A percentile compares a stretch with the other conserved stretches of the same genome.
phyloP scores from a whole-genome alignment of 2,329 filamentous ascomycete species.

The Trichoderma guizhouense region DNA sequence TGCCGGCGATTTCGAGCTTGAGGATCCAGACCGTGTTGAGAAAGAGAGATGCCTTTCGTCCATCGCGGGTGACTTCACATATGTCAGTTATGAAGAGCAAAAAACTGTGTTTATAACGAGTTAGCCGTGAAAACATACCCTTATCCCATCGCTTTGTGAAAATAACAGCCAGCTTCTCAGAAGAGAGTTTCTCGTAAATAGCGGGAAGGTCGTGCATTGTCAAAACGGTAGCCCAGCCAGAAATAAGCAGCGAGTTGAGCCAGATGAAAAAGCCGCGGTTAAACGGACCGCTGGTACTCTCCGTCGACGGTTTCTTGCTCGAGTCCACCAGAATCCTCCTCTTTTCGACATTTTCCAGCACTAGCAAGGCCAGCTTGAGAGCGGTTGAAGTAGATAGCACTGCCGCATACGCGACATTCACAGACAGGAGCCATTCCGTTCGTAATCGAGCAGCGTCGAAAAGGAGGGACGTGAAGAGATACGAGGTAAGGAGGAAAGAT shows the following conservation, averaged over 20 bases:
- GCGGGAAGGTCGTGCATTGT: constrained; percentile 29
- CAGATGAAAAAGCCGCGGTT: constrained; percentile 34
- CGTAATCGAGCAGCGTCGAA: constrained; percentile 34
- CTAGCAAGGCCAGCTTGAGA: constrained; percentile 27
- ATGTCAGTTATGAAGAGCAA: constrained; percentile 6
- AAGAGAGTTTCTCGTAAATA: constrained; percentile 32
- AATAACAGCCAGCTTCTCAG: constrained; percentile 26
- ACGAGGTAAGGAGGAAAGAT: constrained; percentile 30
- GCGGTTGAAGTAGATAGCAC: constrained; percentile 24
- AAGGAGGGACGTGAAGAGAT: constrained; percentile 30
- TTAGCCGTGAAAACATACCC: constrained; percentile 12
- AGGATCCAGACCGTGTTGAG: constrained; percentile 26
- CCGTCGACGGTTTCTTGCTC: constrained; percentile 42
- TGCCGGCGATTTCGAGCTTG: constrained; percentile 31
- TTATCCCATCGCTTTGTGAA: constrained; percentile 27
- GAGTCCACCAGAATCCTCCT: constrained; percentile 35
- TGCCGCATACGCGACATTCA: constrained; percentile 26
- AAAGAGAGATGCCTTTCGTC: constrained; percentile 28
- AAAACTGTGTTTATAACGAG: accelerated
- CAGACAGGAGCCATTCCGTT: constrained; percentile 32
- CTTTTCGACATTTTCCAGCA: constrained; percentile 33
- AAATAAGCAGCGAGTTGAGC: constrained; percentile 43
- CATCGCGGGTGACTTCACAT: constrained; percentile 15
- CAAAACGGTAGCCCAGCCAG: constrained; percentile 41
- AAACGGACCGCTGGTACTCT: constrained; percentile 44